Base-by-base conservation (phyloP, 371 early-diverging fungal species). In the Gilbertella persicaria region DNA sequence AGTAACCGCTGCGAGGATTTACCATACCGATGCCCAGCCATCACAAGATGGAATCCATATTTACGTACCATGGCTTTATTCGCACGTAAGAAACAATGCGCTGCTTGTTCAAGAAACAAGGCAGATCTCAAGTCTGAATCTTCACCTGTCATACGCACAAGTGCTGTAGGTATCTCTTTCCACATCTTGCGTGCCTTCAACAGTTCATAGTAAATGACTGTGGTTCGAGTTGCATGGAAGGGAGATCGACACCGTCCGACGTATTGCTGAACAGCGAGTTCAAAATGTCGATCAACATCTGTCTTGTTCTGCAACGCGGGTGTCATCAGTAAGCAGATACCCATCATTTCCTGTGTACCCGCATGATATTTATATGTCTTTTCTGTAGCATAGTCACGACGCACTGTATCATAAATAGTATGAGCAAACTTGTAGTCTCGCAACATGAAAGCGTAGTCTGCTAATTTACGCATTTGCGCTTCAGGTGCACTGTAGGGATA, bases 361-460 rank as follows among this genome's bases (percentile, higher is more conserved):
- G 94, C 94, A 60, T 87, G 86, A 66, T 89, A 90, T 59, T 89
- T 91, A 76, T 85, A 90, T 8, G 90, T 87, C 58, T 89, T 88
- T 48, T 93, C 94, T 0, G 86, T 80, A 4, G 84, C 78, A 74
- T 88, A 98, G 57, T 97, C 98, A 49, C 92, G 88, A 45, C 91
- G 88, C 1, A 92, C 93, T 0, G 86, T 85, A 53, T 96, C 95
- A 55, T 97, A 98, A 4, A 91, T 87, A 0, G 86, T 79, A 40
- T 83, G 83, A 1, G 98, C 97, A 66, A 95, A 89, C 51, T 85
- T 83, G 70, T 89, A 96, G 63, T 97, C 97, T 16, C 90, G 76
- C 6, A 98, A 75, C 96, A 97, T 96, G 60, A 98, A 96, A 3
- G 95, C 89, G 73, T 85, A 97, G 70, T 97, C 97, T 5, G 94